Evolutionary conservation across 2,329 filamentous ascomycete species (phyloP).

Genomic region (Aspergillus terreus): DNA sequence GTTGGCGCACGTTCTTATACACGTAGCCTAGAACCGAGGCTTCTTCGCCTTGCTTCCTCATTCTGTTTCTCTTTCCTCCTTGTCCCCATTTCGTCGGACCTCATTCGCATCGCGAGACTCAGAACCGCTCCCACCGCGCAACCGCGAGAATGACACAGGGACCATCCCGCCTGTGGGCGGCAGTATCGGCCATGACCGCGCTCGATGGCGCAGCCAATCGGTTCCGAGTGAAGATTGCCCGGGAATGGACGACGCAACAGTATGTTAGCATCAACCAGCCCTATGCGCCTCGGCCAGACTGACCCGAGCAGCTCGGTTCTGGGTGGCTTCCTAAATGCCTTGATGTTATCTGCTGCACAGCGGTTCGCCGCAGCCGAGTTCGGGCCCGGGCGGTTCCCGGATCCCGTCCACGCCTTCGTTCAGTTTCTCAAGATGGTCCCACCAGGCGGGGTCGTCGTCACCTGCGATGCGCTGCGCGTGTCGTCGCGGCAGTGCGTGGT

Average conservation of each 20-base stretch:
- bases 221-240: slow-evolving; percentile 14
- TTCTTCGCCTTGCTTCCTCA: background rate
- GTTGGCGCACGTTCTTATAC: background rate
- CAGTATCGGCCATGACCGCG: slow-evolving; percentile 11
- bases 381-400: slow-evolving; percentile 10
- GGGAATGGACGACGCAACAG: slow-evolving; percentile 21
- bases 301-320: slow-evolving; percentile 18
- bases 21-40: background rate
- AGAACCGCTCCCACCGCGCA: slow-evolving; percentile 3
- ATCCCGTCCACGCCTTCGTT: slow-evolving; percentile 18
- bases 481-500: slow-evolving; percentile 18
- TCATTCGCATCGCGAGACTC: background rate
- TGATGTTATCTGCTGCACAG: slow-evolving; percentile 16
- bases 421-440: slow-evolving; percentile 18
- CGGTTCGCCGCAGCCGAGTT: slow-evolving; percentile 13
- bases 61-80: background rate
- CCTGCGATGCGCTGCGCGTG: slow-evolving; percentile 11
- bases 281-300: background rate
- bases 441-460: slow-evolving; percentile 12
- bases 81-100: background rate
- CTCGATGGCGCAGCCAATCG: slow-evolving; percentile 10
- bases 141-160: background rate
- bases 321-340: slow-evolving; percentile 17
- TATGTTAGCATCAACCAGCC: slow-evolving; percentile 5
- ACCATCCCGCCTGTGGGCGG: slow-evolving; percentile 12